Evolutionary conservation across 345 rosid species (phyloP).

Genomic region (Firmiana major): DNA sequence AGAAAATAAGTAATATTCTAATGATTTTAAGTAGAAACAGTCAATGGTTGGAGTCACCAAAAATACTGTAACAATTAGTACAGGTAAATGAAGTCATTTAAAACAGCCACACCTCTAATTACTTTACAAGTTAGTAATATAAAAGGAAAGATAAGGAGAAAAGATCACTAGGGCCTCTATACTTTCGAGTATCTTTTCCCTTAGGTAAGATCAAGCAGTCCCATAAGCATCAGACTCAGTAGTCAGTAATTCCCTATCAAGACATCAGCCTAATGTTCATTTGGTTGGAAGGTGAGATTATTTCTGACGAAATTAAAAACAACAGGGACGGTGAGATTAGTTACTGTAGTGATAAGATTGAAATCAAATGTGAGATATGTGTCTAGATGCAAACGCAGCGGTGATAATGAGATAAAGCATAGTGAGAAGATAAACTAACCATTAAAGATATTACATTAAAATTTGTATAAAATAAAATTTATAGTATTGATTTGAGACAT

Average conservation of each 20-base stretch:
- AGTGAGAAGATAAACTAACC: too few species aligned
- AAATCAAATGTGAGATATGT: too few species aligned
- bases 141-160: not conserved
- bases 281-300: too few species aligned
- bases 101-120: not conserved
- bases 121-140: not conserved
- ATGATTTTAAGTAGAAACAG: not conserved
- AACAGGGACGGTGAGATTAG: too few species aligned
- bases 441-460: too few species aligned
- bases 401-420: too few species aligned
- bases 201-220: not conserved
- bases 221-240: not conserved
- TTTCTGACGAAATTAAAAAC: too few species aligned
- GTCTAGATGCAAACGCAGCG: too few species aligned
- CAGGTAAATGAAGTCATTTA: not conserved
- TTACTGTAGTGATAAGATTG: too few species aligned
- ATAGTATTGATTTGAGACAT: too few species aligned
- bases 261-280: not conserved
- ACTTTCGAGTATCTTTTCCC: not conserved
- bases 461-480: too few species aligned
- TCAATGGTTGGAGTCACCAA: not conserved
- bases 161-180: not conserved
- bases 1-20: not conserved
- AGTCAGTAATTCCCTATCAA: not conserved
- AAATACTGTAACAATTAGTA: not conserved